These are phyloP conservation scores for Solanum lignicaule DNA, from an alignment of 257 asterid species.

Conservation along the genomic window DNA sequence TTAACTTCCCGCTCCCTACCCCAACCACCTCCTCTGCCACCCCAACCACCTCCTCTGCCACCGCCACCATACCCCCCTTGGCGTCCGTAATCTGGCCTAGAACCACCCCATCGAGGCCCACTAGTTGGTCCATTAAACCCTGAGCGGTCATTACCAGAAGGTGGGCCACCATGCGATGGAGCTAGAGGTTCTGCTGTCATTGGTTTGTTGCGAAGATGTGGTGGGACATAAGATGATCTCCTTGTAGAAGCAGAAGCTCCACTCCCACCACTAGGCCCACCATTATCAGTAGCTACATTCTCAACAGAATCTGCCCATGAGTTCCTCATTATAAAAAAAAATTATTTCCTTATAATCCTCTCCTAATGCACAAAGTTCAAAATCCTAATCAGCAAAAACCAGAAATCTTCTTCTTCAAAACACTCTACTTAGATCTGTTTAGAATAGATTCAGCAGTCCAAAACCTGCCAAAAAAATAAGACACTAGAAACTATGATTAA, in stretches of 20 bases:
- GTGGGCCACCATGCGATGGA: conserved; percentile 43
- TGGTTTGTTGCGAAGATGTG: conserved; percentile 68
- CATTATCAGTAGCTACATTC: conserved; percentile 38
- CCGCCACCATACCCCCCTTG: conserved; percentile 38
- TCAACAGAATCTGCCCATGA: conserved; percentile 90
- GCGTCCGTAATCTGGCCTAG: conserved; percentile 49
- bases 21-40: conserved; percentile 46
- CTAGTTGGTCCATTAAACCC: conserved; percentile 41
- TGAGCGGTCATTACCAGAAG: conserved; percentile 37
- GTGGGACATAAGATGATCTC: conserved; percentile 62
- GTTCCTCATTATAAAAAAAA: conserved; percentile 35
- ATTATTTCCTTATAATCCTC: background rate
- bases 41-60: conserved; percentile 32
- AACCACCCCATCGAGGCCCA: conserved; percentile 50
- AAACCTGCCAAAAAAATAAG: background rate
- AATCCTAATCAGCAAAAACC: background rate
- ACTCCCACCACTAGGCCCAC: conserved; percentile 32
- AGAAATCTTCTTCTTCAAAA: background rate
- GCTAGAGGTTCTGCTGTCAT: conserved; percentile 34
- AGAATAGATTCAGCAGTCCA: background rate
- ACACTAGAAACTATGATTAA: background rate
- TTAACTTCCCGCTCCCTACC: conserved; percentile 64
- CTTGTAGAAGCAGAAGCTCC: conserved; percentile 40
- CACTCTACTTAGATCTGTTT: background rate
- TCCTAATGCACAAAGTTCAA: background rate